Conservation (phyloP, 2,329 filamentous ascomycete genomes). For the Paecilomyces niveus region DNA sequence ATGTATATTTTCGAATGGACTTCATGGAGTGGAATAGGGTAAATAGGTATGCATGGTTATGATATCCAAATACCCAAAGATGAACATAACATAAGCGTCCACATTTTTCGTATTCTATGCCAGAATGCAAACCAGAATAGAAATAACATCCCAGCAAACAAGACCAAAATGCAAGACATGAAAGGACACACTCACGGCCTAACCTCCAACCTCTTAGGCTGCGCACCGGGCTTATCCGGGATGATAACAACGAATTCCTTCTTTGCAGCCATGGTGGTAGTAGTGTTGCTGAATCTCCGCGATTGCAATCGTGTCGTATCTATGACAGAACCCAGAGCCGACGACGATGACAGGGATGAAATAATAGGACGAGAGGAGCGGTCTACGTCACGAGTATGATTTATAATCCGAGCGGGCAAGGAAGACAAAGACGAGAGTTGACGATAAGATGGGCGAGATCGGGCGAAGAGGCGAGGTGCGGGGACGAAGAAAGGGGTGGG, state of each 20-base stretch:
- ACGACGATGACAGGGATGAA: too few relatives aligned
- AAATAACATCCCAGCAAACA: not conserved
- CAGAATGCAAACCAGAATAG: not conserved
- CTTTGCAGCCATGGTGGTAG: constrained; percentile 29
- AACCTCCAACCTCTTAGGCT: constrained; percentile 54
- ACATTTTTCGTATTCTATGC: not conserved
- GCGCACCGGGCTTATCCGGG: constrained; percentile 56
- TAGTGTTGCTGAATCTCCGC: constrained; percentile 3
- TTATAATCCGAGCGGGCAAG: not conserved
- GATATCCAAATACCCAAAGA: too few relatives aligned
- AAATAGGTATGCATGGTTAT: too few relatives aligned
- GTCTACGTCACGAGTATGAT: not conserved
- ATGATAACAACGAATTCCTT: constrained; percentile 63
- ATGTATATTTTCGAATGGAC: too few relatives aligned
- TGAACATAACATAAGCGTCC: too few relatives aligned
- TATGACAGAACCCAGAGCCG: too few relatives aligned
- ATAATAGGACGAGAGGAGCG: not conserved
- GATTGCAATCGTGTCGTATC: not conserved
- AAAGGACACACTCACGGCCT: constrained; percentile 18
- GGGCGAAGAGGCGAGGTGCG: not conserved
- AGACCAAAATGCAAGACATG: not conserved
- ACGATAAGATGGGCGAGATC: not conserved
- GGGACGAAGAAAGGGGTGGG: not conserved
- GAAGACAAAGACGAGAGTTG: not conserved
- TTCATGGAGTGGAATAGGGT: too few relatives aligned